Evolutionary conservation across 768 basidiomycete genomes (phyloP).

Genomic region (Boletus subcaerulescens): DNA sequence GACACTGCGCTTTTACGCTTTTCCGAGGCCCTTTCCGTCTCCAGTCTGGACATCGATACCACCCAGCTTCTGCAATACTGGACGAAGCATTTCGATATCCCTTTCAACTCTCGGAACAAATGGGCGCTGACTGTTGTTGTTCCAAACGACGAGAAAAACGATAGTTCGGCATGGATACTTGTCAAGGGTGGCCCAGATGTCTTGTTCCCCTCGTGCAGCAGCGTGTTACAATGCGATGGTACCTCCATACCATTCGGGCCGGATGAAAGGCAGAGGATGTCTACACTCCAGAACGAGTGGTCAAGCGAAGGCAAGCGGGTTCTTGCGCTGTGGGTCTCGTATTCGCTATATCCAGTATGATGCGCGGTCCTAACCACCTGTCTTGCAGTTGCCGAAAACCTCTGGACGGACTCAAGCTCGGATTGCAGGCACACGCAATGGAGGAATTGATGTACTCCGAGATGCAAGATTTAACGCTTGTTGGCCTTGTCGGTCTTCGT

Average conservation of each 20-base stretch:
- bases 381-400: slow-evolving; percentile 29
- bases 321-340: slow-evolving; percentile 37
- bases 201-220: slow-evolving; percentile 39
- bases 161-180: slow-evolving; percentile 35
- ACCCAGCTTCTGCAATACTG: slow-evolving; percentile 18
- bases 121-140: slow-evolving; percentile 48
- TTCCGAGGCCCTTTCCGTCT: slow-evolving; percentile 31
- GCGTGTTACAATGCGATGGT: slow-evolving; percentile 32
- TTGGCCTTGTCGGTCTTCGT: slow-evolving; percentile 52
- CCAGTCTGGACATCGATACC: slow-evolving; percentile 18
- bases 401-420: slow-evolving; percentile 19
- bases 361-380: background rate
- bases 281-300: slow-evolving; percentile 38
- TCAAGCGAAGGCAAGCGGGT: slow-evolving; percentile 53
- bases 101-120: slow-evolving; percentile 52
- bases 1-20: slow-evolving; percentile 54
- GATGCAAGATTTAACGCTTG: slow-evolving; percentile 40
- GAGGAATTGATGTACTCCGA: slow-evolving; percentile 40
- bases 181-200: slow-evolving; percentile 62
- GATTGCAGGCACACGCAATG: slow-evolving; percentile 22
- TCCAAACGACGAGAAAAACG: slow-evolving; percentile 4
- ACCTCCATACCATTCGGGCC: slow-evolving; percentile 30
- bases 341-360: background rate
- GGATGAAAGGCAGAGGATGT: slow-evolving; percentile 19
- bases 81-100: slow-evolving; percentile 34